A percentile compares a stretch with the other conserved stretches of the same genome.
These are phyloP conservation scores for Arxiozyma heterogenica DNA, from an alignment of 1,139 yeast genomes.

Conservation along the genomic window DNA sequence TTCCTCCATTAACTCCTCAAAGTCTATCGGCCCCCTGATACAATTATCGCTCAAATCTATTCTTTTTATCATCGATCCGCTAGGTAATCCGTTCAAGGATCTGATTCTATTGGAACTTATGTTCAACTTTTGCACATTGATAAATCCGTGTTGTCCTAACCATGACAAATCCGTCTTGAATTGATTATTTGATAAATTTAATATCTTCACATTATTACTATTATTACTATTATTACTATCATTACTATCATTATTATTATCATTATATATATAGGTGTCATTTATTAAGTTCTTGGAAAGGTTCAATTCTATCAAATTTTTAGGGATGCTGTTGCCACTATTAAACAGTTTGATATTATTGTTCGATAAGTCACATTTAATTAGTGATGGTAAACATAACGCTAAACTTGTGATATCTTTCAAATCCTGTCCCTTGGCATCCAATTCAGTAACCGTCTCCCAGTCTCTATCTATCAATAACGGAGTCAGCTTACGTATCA, in stretches of 20 bases:
- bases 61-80: slow-evolving; percentile 9
- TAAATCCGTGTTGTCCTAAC: slow-evolving; percentile 7
- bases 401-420: slow-evolving; percentile 17
- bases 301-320: slow-evolving; percentile 4
- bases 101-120: slow-evolving; percentile 20
- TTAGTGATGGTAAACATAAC: slow-evolving; percentile 19
- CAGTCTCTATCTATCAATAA: slow-evolving; percentile 9
- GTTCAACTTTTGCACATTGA: slow-evolving; percentile 15
- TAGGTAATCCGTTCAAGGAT: slow-evolving; percentile 17
- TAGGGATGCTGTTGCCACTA: slow-evolving; percentile 11
- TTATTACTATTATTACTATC: not conserved
- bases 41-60: slow-evolving; percentile 19
- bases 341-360: slow-evolving; percentile 13
- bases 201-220: slow-evolving; percentile 1
- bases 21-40: slow-evolving; percentile 16
- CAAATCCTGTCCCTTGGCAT: slow-evolving; percentile 10
- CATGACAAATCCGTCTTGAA: not conserved
- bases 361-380: slow-evolving; percentile 13
- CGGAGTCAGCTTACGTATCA: not conserved
- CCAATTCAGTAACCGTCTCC: slow-evolving; percentile 12
- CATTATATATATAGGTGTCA: not conserved
- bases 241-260: not conserved
- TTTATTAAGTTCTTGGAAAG: slow-evolving; percentile 5
- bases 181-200: slow-evolving; percentile 5
- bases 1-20: slow-evolving; percentile 9